Conservation (phyloP, 192 early-diverging fungal species). For the Podila minutissima region DNA sequence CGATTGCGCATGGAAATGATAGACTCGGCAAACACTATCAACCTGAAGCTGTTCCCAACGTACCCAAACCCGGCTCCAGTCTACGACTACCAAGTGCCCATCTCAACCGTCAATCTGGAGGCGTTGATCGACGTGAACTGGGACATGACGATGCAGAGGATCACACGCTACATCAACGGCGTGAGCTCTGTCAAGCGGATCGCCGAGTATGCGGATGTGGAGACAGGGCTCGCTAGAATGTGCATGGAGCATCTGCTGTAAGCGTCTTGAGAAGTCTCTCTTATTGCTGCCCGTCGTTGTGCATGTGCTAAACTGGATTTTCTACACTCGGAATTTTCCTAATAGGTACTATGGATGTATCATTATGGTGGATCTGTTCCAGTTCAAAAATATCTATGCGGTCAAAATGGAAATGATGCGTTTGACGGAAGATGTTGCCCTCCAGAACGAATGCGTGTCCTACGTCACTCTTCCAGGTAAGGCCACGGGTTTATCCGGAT, state of each 20-base stretch:
- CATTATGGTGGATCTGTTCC: slow-evolving; percentile 91
- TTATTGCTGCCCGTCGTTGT: background rate
- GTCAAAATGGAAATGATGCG: slow-evolving; percentile 69
- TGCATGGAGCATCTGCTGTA: slow-evolving; percentile 93
- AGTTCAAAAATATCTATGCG: slow-evolving; percentile 93
- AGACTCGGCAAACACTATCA: slow-evolving; percentile 85
- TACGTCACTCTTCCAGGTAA: slow-evolving; percentile 74
- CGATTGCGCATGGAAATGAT: background rate
- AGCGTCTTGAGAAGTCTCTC: slow-evolving; percentile 12
- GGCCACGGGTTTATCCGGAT: background rate
- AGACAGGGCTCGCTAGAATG: slow-evolving; percentile 75
- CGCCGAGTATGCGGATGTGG: slow-evolving; percentile 81
- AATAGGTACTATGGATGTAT: slow-evolving; percentile 93
- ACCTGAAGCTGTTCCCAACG: slow-evolving; percentile 86
- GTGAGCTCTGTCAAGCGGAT: slow-evolving; percentile 86
- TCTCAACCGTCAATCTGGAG: slow-evolving; percentile 75
- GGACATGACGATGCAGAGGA: slow-evolving; percentile 89
- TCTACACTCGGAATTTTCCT: background rate
- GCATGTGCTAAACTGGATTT: background rate
- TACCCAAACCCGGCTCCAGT: slow-evolving; percentile 80
- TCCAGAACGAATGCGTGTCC: slow-evolving; percentile 80
- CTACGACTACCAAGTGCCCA: slow-evolving; percentile 86
- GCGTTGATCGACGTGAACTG: slow-evolving; percentile 80
- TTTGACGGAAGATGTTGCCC: slow-evolving; percentile 66
- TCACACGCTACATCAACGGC: slow-evolving; percentile 87